Evolutionary conservation across 2,329 filamentous ascomycete species (phyloP).

Genomic region (Colletotrichum musae): DNA sequence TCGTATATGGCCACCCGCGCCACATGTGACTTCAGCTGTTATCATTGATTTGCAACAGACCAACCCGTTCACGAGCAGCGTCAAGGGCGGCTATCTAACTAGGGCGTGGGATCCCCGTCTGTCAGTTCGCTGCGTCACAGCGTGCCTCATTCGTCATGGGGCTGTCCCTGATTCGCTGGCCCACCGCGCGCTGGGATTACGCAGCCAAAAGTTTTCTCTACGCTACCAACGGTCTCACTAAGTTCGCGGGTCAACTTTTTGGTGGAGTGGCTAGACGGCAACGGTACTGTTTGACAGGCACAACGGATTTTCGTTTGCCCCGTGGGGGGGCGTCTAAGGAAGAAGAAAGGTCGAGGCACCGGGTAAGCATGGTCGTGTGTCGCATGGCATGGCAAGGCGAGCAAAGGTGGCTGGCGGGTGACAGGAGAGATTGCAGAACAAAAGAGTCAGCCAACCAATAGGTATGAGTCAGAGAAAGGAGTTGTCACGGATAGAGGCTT

Average conservation of each 20-base stretch:
- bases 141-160: constrained; percentile 31
- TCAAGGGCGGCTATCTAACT: constrained; percentile 19
- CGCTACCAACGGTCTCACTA: neutral
- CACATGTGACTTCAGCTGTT: too few relatives aligned
- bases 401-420: neutral
- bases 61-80: constrained; percentile 1
- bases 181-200: constrained; percentile 26
- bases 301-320: constrained; percentile 1
- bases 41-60: neutral
- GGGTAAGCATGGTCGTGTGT: neutral
- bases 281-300: constrained; percentile 18
- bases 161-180: constrained; percentile 30
- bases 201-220: constrained; percentile 33
- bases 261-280: constrained; percentile 14
- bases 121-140: constrained; percentile 15
- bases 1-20: too few relatives aligned
- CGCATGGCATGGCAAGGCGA: neutral
- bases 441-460: constrained; percentile 13
- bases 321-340: neutral
- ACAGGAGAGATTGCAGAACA: constrained; percentile 5
- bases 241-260: neutral
- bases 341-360: neutral
- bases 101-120: constrained; percentile 21
- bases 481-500: constrained; percentile 27
- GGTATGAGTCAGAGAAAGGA: constrained; percentile 33